phyloP scores from a whole-genome alignment of 441 rosid species.

The Daphne laureola region DNA sequence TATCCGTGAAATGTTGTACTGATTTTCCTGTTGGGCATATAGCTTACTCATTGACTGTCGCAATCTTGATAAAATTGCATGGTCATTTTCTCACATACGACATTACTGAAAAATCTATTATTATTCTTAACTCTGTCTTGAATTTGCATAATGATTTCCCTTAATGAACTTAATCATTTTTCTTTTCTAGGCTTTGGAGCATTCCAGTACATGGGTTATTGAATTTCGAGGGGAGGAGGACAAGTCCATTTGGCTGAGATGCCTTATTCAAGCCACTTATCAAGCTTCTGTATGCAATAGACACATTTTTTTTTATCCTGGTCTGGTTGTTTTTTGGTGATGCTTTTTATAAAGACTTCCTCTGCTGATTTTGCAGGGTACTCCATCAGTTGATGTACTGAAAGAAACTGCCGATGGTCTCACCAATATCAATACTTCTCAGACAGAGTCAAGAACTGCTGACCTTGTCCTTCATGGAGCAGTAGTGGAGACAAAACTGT shows the following conservation, averaged over 20 bases:
- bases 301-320: slow-evolving; percentile 8
- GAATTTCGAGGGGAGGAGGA: slow-evolving; percentile 72
- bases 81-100: too few species aligned
- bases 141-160: slow-evolving; percentile 6
- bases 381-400: slow-evolving; percentile 61
- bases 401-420: slow-evolving; percentile 40
- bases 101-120: not conserved
- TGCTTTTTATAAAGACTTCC: slow-evolving; percentile 19
- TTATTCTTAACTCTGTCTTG: slow-evolving; percentile 8
- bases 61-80: too few species aligned
- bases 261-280: slow-evolving; percentile 84
- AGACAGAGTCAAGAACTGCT: slow-evolving; percentile 44
- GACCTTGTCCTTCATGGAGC: slow-evolving; percentile 89
- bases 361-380: slow-evolving; percentile 42
- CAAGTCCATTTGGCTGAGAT: slow-evolving; percentile 79
- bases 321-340: slow-evolving; percentile 5
- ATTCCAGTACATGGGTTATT: slow-evolving; percentile 89
- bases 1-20: too few species aligned
- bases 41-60: too few species aligned
- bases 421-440: slow-evolving; percentile 35
- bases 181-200: slow-evolving; percentile 74
- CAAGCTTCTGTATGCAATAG: slow-evolving; percentile 82
- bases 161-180: slow-evolving; percentile 5
- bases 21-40: too few species aligned
- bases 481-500: slow-evolving; percentile 73